Base-by-base conservation (phyloP, 2,329 filamentous ascomycete genomes). In the Geoglossum cookeanum region DNA sequence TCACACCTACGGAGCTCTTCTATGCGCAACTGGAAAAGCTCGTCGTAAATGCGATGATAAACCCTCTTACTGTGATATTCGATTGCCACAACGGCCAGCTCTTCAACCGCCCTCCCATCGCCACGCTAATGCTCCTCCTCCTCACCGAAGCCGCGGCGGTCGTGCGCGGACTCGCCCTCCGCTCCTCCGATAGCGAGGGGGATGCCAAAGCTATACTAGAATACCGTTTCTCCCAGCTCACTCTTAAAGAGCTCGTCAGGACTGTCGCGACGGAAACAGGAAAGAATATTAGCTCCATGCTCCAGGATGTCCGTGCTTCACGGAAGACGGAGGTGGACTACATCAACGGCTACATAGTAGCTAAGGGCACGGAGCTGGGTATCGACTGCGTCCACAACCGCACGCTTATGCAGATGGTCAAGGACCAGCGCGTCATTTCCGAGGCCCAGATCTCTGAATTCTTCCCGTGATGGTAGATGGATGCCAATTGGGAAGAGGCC, bases 271-370 rank as follows among this genome's bases (percentile, higher is more conserved):
- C 72, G 32, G 74, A 70, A 55, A 82, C 79, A 11, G 72, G 74
- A 13, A 69, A 77, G 57, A 79, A 81, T 55, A 71, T 75, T 5
- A 86, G 80, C 63, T 77, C 74, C 22, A 88, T 95, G 80, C 71
- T 85, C 4, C 75, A 77, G 56, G 80, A 84, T 63, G 72, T 90
- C 11, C 71, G 79, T 9, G 67, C 70, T 1, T 83, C 85, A 1
- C 71, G 72, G 59, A 70, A 74, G 58, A 88, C 87, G 0, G 88
- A 96, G 64, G 78, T 96, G 45, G 80, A 90, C 52, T 94, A 84
- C 64, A 78, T 91, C 62, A 96, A 94, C 67, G 91, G 90, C 0
- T 98, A 91, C 70, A 85, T 98, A 59, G 75, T 94, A 37, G 76
- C 74, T 55, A 78, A 84, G 44, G 92, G 85, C 0, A 76, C 79